phyloP scores from a whole-genome alignment of 2,329 filamentous ascomycete species.

The Trichoderma harzianum region DNA sequence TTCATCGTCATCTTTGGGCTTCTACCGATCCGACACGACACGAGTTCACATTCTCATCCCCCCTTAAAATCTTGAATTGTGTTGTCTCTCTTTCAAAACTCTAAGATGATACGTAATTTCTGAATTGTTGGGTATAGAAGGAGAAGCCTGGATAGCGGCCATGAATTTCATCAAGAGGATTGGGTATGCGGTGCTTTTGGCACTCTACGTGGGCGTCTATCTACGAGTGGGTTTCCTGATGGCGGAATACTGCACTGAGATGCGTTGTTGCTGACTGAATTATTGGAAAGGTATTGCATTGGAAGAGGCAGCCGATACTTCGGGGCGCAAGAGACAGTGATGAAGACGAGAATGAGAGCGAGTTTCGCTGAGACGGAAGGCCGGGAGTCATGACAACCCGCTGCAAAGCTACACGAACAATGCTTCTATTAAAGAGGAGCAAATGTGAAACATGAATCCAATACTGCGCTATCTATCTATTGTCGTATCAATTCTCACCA shows the following conservation, averaged over 20 bases:
- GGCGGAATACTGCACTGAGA: not conserved
- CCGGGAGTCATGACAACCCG: not conserved
- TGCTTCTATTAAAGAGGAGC: not conserved
- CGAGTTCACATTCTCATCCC: not conserved
- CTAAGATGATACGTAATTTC: not conserved
- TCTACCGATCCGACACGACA: not conserved
- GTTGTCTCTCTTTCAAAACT: not conserved
- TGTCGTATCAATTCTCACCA: not conserved
- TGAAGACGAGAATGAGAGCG: not conserved
- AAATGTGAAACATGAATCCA: not conserved
- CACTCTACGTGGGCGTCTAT: slow-evolving; percentile 9
- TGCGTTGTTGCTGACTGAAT: not conserved
- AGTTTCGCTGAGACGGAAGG: not conserved
- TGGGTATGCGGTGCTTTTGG: slow-evolving; percentile 12
- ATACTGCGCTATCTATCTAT: not conserved
- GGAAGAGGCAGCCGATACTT: not conserved
- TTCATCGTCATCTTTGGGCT: not conserved
- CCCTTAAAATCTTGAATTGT: no score
- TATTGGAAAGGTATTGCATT: not conserved
- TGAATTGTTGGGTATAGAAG: not conserved
- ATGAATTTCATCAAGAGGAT: not conserved
- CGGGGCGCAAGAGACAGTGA: not conserved
- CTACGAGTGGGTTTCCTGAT: not conserved
- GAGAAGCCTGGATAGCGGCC: not conserved
- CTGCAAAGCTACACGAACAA: not conserved